Base-by-base conservation (phyloP, 2,329 filamentous ascomycete genomes). In the Diaporthe destruens region DNA sequence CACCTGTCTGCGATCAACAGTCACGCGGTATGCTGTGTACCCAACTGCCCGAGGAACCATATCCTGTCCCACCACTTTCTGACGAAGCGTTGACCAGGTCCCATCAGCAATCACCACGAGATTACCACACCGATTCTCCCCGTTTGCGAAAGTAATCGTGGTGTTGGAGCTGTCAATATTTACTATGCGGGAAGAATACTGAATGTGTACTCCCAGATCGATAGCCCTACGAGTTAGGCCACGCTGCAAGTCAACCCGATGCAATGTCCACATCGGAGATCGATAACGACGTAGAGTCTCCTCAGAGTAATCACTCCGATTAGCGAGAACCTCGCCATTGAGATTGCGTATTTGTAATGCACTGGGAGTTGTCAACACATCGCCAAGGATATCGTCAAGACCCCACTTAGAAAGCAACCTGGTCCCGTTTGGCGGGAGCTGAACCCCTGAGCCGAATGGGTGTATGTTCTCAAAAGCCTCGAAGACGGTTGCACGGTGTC, bases 401-500 rank as follows among this genome's bases (percentile, higher is more conserved):
- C 59, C 59, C 59, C 59, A 65, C 4, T 12, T 49, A 18, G 29
- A 49, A 9, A 65, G 42, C 34, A 65, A 49, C 23, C 25, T 65
- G 42, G 59, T 49, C 34, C 59, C 59, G 7, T 65, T 65, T 6
- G 59, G 59, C 6, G 59, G 23, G 25, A 65, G n/a, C 25, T 34
- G 12, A 18, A 65, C 42, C 8, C 59, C 59, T 8, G 59, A 65
- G 59, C 59, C 59, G 20, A 49, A 49, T 6, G 59, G 59, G 42
- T 65, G 59, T 29, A 49, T 23, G 32, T 42, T 65, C 59, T 34
- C 59, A 29, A 65, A 65, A 23, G 59, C 42, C 42, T 65, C 59
- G 29, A 65, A 65, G 12, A 65, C 42, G 20, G 59, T 65, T 20
- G 44, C 59, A 29, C 59, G 42, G 14, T 65, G 42, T 3, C 59